phyloP scores from a whole-genome alignment of 2,329 filamentous ascomycete species.

The Xylariaceae sp. region DNA sequence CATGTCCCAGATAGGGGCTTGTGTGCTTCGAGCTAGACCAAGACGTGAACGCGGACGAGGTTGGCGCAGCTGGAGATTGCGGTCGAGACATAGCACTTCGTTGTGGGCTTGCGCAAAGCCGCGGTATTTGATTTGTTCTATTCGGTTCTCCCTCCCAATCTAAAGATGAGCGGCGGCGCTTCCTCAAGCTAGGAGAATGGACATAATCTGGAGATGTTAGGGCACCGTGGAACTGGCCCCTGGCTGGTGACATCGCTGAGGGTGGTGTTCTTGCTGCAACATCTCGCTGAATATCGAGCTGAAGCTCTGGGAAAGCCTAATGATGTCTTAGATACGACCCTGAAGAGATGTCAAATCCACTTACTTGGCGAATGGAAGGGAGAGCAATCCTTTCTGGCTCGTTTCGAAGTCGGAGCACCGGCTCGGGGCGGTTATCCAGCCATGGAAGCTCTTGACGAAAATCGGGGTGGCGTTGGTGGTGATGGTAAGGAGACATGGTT shows the following conservation, averaged over 20 bases:
- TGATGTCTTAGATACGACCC: constrained; percentile 17
- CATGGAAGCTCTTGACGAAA: constrained; percentile 42
- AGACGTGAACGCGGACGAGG: constrained; percentile 30
- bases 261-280: constrained; percentile 31
- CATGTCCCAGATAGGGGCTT: constrained; percentile 35
- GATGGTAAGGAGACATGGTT: constrained; percentile 44
- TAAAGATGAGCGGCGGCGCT: constrained; percentile 45
- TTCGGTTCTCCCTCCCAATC: constrained; percentile 41
- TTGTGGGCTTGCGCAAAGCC: constrained; percentile 42
- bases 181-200: constrained; percentile 47
- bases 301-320: constrained; percentile 47
- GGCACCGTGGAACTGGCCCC: constrained; percentile 26
- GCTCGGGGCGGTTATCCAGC: constrained; percentile 38
- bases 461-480: constrained; percentile 31
- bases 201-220: constrained; percentile 46
- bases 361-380: constrained; percentile 54
- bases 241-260: constrained; percentile 36
- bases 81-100: constrained; percentile 25
- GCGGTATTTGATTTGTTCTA: constrained; percentile 44
- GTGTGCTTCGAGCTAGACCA: constrained; percentile 36
- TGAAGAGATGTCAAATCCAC: background rate
- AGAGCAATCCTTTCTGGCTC: constrained; percentile 44
- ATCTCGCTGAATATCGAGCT: constrained; percentile 35
- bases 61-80: constrained; percentile 35
- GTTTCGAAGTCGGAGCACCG: constrained; percentile 33